A percentile compares a stretch with the other conserved stretches of the same genome.
phyloP scores from a whole-genome alignment of 2,329 filamentous ascomycete genomes.

The Tolypocladium guangdongense region DNA sequence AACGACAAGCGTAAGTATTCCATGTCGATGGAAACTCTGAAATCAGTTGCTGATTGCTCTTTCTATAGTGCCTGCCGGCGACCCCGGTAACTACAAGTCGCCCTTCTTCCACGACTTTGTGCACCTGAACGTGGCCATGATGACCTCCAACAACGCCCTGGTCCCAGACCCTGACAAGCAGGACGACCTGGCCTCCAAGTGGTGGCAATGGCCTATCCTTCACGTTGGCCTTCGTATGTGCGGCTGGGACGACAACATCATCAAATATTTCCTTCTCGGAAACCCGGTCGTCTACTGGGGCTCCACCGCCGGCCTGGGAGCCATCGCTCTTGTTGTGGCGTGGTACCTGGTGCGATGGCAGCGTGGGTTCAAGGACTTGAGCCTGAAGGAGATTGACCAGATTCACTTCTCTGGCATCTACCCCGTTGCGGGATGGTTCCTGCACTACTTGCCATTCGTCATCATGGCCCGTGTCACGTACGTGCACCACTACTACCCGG shows the following conservation, averaged over 20 bases:
- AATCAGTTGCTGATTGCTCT: not conserved
- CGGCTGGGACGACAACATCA: constrained; percentile 87
- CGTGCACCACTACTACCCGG: constrained; percentile 98
- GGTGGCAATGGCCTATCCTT: constrained; percentile 98
- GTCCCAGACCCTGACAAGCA: constrained; percentile 98
- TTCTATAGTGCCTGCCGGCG: constrained; percentile 66
- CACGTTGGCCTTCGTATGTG: constrained; percentile 97
- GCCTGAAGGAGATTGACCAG: constrained; percentile 71
- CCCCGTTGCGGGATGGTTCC: constrained; percentile 84
- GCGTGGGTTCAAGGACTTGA: constrained; percentile 80
- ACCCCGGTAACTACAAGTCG: constrained; percentile 88
- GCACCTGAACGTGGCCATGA: constrained; percentile 98
- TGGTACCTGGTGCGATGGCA: constrained; percentile 96
- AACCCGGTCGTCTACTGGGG: constrained; percentile 97
- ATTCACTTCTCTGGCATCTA: constrained; percentile 93
- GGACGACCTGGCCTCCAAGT: constrained; percentile 89
- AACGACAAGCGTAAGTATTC: constrained; percentile 76
- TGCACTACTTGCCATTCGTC: constrained; percentile 93
- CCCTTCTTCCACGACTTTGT: constrained; percentile 97
- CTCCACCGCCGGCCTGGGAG: constrained; percentile 65
- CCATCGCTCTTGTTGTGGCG: constrained; percentile 59
- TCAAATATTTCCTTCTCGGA: constrained; percentile 97
- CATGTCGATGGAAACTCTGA: not conserved
- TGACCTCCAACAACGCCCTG: constrained; percentile 98
- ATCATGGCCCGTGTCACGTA: constrained; percentile 98